Percentiles rank a stretch among this genome's conserved stretches.
phyloP scores from a whole-genome alignment of 192 early-diverging fungal species.

The Chytriomyces hyalinus region DNA sequence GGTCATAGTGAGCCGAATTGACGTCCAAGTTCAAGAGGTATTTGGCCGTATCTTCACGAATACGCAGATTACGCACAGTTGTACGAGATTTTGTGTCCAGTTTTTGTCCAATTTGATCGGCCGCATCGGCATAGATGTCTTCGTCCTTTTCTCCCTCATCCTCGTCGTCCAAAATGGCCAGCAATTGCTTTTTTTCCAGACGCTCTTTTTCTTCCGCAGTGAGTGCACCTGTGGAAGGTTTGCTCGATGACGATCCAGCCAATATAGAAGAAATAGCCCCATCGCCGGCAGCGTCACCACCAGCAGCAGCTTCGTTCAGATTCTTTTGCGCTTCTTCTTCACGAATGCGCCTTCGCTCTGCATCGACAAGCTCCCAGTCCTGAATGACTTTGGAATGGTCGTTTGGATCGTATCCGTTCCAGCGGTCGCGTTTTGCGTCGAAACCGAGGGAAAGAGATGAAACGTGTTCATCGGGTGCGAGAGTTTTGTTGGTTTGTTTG shows the following conservation, averaged over 20 bases:
- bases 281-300: conserved; percentile 1
- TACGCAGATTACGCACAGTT: conserved; percentile 95
- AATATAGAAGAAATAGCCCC: not conserved
- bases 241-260: not conserved
- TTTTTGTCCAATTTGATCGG: conserved; percentile 84
- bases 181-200: conserved; percentile 3
- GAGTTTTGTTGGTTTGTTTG: conserved; percentile 81
- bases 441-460: conserved; percentile 77
- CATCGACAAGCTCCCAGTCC: conserved; percentile 93
- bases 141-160: conserved; percentile 87
- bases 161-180: conserved; percentile 57
- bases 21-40: conserved; percentile 95
- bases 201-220: conserved; percentile 18
- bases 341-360: conserved; percentile 82
- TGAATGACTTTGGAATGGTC: conserved; percentile 81
- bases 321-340: conserved; percentile 57
- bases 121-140: conserved; percentile 86
- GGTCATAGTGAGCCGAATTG: conserved; percentile 97
- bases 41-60: conserved; percentile 99
- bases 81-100: conserved; percentile 88
- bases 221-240: not conserved
- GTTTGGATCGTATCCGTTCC: conserved; percentile 96
- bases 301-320: conserved; percentile 39
- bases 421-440: conserved; percentile 96
- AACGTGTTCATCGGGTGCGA: conserved; percentile 85